Evolutionary conservation across 805 yeast species (phyloP), one percentile per base, ranked within the genome.

Genomic region (Kazachstania taianensis): DNA sequence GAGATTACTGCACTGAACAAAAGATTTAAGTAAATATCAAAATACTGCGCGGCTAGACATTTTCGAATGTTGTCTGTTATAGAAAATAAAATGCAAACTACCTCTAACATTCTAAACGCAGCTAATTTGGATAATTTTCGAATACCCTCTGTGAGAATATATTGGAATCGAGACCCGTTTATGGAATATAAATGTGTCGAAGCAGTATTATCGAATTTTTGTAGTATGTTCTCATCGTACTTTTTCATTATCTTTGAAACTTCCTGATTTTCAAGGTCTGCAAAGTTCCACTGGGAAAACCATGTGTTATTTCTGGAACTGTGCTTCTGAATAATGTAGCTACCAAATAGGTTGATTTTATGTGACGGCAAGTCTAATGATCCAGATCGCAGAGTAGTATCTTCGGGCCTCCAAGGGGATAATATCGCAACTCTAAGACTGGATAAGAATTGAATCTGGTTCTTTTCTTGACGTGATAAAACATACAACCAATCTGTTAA

Each of bases 1-100:
- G 55, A 48, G 9, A 53, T 48, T 6, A 53, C 55, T 2, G 57
- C 41, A 28, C 44, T 44, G 35, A 50, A 53, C 10, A 53, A 43
- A 8, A 55, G 28, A 8, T 72, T 68, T 0, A 94, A 87, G 53
- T 89, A 89, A 0, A 85, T 64, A 46, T 85, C 94, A 29, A 85
- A 81, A 50, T 85, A 86, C 46, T 85, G 89, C 4, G 55, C 57
- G 3, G 57, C 30, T 71, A 65, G 36, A 76, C 60, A 56, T 66
- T 72, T 68, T 35, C 84, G 60, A 1, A 77, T 71, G 1, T 77
- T 78, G 35, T 57, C 64, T 10, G 43, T 40, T 7, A 53, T 36
- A 4, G 56, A 41, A 30, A 55, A 53, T 9, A 50, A 25, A 15
- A 46, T 36, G 20, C 50, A 41, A 5, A 55, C 24, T 5, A 50